These are phyloP conservation scores for Globisporangium orthogonon DNA, from an alignment of 352 stramenopile genomes.

Conservation along the genomic window DNA sequence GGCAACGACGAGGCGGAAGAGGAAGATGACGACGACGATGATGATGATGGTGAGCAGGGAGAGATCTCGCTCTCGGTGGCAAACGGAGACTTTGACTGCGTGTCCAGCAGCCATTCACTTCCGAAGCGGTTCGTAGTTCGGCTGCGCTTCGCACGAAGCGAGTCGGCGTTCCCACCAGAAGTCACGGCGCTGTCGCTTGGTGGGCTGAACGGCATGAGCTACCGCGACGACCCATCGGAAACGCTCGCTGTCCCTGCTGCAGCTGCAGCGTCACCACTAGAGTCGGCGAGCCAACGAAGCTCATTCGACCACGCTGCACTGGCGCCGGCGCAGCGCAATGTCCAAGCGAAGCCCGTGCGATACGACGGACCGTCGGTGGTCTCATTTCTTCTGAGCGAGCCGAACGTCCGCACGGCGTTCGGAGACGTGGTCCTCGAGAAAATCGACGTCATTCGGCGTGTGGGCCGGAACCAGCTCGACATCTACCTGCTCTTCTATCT, in stretches of 20 bases:
- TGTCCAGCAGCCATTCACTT: constrained; percentile 60
- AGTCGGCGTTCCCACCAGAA: constrained; percentile 42
- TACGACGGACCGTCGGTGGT: constrained; percentile 68
- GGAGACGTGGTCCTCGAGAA: constrained; percentile 79
- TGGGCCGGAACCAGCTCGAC: constrained; percentile 41
- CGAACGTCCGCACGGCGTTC: constrained; percentile 63
- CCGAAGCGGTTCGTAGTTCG: constrained; percentile 62
- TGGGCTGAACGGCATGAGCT: constrained; percentile 17
- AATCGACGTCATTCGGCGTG: constrained; percentile 68
- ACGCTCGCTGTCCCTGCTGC: constrained; percentile 1
- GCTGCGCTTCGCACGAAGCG: constrained; percentile 43
- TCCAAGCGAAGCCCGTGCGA: constrained; percentile 40
- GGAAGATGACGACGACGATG: constrained; percentile 11
- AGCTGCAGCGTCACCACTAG: neutral
- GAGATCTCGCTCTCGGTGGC: constrained; percentile 46
- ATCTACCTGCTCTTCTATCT: constrained; percentile 80
- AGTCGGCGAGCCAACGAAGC: constrained; percentile 2
- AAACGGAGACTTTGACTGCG: constrained; percentile 78
- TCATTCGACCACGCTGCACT: constrained; percentile 8
- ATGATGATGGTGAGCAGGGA: constrained; percentile 19
- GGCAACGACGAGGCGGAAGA: constrained; percentile 12
- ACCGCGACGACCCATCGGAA: constrained; percentile 1
- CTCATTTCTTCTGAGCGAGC: constrained; percentile 57
- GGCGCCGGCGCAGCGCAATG: constrained; percentile 4
- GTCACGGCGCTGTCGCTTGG: constrained; percentile 16